Evolutionary conservation across 1,284 basidiomycete genomes (phyloP).

Genomic region (Vanrija sp.): DNA sequence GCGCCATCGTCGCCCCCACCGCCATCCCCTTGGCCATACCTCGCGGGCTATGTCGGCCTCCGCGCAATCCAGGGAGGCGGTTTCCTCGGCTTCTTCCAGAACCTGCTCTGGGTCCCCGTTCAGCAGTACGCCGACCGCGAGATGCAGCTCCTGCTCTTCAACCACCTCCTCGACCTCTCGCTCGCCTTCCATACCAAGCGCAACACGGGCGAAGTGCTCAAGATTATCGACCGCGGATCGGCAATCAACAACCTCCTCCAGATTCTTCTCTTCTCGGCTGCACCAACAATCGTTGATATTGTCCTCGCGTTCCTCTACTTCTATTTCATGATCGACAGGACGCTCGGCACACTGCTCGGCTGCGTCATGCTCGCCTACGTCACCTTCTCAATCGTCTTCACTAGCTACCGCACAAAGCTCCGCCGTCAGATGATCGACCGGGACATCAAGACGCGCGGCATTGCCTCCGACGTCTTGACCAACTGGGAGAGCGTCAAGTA

Average conservation of each 20-base stretch:
- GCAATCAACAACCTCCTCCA: slow-evolving; percentile 93
- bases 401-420: slow-evolving; percentile 73
- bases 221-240: slow-evolving; percentile 96
- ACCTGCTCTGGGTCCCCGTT: slow-evolving; percentile 94
- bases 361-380: slow-evolving; percentile 88
- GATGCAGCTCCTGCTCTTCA: slow-evolving; percentile 87
- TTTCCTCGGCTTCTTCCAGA: slow-evolving; percentile 80
- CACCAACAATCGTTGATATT: slow-evolving; percentile 91
- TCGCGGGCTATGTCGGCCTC: slow-evolving; percentile 30
- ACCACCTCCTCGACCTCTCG: slow-evolving; percentile 84
- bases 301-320: slow-evolving; percentile 82
- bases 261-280: slow-evolving; percentile 86
- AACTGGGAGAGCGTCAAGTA: slow-evolving; percentile 99
- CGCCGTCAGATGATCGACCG: slow-evolving; percentile 88
- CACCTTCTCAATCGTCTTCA: slow-evolving; percentile 91
- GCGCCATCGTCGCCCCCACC: background rate
- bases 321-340: slow-evolving; percentile 54
- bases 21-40: slow-evolving; percentile 26
- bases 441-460: slow-evolving; percentile 88
- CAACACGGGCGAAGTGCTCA: slow-evolving; percentile 90
- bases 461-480: slow-evolving; percentile 92
- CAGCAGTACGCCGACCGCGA: slow-evolving; percentile 90
- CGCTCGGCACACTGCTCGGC: slow-evolving; percentile 60
- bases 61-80: slow-evolving; percentile 26
- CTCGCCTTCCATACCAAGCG: slow-evolving; percentile 90